Percentiles rank a stretch among this genome's conserved stretches.
These are phyloP conservation scores for Tetracladium setigerum DNA, from an alignment of 495 filamentous ascomycete genomes.

Conservation along the genomic window DNA sequence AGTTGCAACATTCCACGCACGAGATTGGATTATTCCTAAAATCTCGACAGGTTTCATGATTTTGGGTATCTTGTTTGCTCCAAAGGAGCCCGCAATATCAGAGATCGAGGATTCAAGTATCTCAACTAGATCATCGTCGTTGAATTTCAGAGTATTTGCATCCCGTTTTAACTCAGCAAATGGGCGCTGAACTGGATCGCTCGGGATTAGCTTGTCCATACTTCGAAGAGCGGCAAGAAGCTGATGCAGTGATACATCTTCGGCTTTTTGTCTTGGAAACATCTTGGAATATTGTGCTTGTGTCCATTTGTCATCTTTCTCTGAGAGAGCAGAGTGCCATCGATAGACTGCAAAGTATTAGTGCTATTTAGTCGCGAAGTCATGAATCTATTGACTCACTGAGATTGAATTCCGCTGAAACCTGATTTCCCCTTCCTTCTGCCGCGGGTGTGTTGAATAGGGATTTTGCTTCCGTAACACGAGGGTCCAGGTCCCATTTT, in stretches of 20 bases:
- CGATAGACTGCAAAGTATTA: conserved; percentile 46
- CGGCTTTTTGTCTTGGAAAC: conserved; percentile 52
- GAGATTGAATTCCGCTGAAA: conserved; percentile 70
- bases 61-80: conserved; percentile 66
- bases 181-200: conserved; percentile 55
- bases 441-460: conserved; percentile 47
- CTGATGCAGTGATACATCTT: conserved; percentile 43
- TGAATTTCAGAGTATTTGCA: conserved; percentile 45
- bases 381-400: conserved; percentile 4
- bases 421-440: conserved; percentile 64
- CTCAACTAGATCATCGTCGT: conserved; percentile 61
- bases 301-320: conserved; percentile 68
- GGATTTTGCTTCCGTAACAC: conserved; percentile 43
- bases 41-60: conserved; percentile 72
- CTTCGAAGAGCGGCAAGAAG: conserved; percentile 51
- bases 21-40: conserved; percentile 76
- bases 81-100: conserved; percentile 54
- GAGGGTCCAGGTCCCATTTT: conserved; percentile 74
- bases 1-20: conserved; percentile 73
- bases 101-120: conserved; percentile 61
- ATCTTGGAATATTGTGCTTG: conserved; percentile 53
- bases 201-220: conserved; percentile 49
- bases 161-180: conserved; percentile 58
- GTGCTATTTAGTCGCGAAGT: not conserved
- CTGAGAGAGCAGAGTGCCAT: conserved; percentile 73